Percentiles rank a stretch among this genome's conserved stretches.
These are phyloP conservation scores for Microascus cirrosus DNA, from an alignment of 2,329 filamentous ascomycete species.

Conservation along the genomic window DNA sequence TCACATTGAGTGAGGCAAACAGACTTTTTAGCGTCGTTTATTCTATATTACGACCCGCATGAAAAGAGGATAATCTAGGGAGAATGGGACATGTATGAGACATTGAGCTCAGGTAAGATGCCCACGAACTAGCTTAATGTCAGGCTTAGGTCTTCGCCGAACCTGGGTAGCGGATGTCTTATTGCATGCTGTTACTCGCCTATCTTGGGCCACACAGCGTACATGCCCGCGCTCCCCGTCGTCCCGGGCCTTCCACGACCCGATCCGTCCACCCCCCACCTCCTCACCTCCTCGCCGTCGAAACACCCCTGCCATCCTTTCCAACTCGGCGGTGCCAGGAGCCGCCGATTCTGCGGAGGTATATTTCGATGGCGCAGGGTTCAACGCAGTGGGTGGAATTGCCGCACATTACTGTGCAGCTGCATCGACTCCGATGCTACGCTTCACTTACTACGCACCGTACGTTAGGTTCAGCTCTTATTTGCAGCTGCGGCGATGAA, in stretches of 20 bases:
- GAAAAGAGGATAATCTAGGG: not conserved
- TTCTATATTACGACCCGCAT: not conserved
- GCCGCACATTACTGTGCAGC: too few relatives aligned
- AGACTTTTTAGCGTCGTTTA: not conserved
- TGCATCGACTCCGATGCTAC: too few relatives aligned
- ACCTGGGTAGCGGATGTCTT: not conserved
- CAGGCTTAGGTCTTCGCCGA: not conserved
- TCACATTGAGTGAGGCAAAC: not conserved
- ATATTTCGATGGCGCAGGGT: not conserved
- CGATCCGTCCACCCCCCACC: not conserved
- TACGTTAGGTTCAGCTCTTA: too few relatives aligned
- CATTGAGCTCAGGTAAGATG: not conserved
- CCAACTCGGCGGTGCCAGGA: not conserved
- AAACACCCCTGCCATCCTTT: not conserved
- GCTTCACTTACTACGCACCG: too few relatives aligned
- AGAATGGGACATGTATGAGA: not conserved
- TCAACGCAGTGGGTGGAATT: not conserved
- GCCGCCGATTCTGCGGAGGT: not conserved
- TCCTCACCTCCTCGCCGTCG: not conserved
- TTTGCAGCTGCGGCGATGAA: too few relatives aligned
- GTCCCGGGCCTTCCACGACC: not conserved
- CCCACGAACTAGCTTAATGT: not conserved
- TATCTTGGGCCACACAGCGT: not conserved
- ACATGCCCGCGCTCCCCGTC: not conserved
- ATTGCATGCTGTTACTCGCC: not conserved